Percentiles rank a stretch among this genome's conserved stretches.
Conservation (phyloP, 148 eudicot species). For the Persicaria tinctoria region DNA sequence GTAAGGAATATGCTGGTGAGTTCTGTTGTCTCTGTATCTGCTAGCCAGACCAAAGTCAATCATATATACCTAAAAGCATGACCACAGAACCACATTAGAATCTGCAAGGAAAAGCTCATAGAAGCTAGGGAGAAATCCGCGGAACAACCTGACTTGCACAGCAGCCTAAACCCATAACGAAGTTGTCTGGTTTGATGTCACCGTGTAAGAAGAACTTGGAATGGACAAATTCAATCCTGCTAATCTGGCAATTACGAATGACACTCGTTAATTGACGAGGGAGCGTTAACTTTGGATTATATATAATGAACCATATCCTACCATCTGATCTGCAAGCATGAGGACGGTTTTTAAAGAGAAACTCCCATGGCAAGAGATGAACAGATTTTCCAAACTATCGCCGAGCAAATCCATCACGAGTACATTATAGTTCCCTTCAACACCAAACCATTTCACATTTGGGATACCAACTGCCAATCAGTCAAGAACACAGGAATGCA, state of each 20-base stretch:
- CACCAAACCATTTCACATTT: conserved; percentile 83
- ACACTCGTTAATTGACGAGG: neutral
- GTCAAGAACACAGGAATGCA: neutral
- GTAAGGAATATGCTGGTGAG: conserved; percentile 95
- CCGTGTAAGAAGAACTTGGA: neutral
- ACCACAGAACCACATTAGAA: no score
- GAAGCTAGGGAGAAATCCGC: no score
- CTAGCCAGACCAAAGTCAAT: conserved; percentile 98
- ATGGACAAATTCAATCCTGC: neutral
- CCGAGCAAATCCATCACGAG: conserved; percentile 94
- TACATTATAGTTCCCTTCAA: conserved; percentile 96
- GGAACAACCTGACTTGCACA: conserved; percentile 79
- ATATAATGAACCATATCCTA: conserved; percentile 14
- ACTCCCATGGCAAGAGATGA: conserved; percentile 91
- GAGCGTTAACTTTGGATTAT: neutral
- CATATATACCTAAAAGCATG: conserved; percentile 53
- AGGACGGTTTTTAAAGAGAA: conserved; percentile 89
- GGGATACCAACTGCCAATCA: conserved; percentile 81
- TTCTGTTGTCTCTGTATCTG: conserved; percentile 85
- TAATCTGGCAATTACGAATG: neutral
- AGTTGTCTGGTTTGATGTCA: conserved; percentile 95
- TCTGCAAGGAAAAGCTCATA: neutral
- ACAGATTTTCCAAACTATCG: conserved; percentile 91
- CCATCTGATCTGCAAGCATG: conserved; percentile 99
- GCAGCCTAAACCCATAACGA: conserved; percentile 94